phyloP scores from a whole-genome alignment of 106 monocot genomes.

The Acorus gramineus region DNA sequence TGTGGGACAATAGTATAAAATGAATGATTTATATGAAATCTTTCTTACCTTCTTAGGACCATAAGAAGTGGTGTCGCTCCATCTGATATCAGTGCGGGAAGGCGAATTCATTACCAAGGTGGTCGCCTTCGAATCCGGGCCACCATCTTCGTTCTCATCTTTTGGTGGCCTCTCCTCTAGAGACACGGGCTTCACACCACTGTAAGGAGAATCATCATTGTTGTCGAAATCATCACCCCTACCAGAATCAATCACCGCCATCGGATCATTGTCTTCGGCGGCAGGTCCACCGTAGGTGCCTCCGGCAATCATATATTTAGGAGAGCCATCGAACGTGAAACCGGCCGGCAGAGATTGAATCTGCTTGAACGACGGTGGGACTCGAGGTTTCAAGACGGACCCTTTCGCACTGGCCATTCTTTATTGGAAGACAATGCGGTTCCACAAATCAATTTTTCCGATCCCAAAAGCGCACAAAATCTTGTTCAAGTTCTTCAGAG shows the following conservation, averaged over 20 bases:
- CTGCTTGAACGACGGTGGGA: not conserved
- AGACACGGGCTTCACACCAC: conserved; percentile 11
- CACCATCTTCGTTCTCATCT: conserved; percentile 8
- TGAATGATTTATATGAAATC: no score
- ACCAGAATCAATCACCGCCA: not conserved
- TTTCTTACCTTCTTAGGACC: conserved; percentile 37
- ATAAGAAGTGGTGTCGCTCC: conserved; percentile 56
- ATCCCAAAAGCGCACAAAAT: conserved; percentile 17
- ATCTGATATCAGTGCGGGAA: conserved; percentile 26
- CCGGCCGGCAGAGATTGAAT: not conserved
- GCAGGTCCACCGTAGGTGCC: not conserved
- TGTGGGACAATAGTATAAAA: no score
- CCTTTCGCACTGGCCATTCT: conserved; percentile 4
- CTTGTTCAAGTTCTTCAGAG: no score
- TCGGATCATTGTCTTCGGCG: not conserved
- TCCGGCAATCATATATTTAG: no score
- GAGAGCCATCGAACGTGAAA: not conserved
- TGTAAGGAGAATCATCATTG: conserved; percentile 65
- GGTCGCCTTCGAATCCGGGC: not conserved
- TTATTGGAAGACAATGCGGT: conserved; percentile 8
- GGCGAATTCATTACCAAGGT: conserved; percentile 8
- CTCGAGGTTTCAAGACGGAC: not conserved
- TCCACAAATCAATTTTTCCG: not conserved
- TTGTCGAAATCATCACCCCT: not conserved
- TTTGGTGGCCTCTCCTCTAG: conserved; percentile 9